Conservation (phyloP, 176 grass and related monocot genomes). For the Typha latifolia region DNA sequence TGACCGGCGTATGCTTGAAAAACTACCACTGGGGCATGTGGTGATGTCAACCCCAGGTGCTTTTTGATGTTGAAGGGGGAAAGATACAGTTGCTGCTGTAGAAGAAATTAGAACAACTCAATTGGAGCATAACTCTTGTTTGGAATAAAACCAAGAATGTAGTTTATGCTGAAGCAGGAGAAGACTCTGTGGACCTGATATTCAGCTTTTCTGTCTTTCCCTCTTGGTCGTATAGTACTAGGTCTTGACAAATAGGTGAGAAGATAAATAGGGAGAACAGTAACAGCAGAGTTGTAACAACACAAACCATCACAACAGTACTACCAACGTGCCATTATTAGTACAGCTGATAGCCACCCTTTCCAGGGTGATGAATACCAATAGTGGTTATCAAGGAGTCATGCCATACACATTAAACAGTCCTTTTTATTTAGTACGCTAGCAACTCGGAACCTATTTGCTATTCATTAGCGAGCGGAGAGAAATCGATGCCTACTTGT, state of each 20-base stretch:
- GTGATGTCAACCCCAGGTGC: too few relatives aligned
- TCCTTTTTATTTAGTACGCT: conserved; percentile 7
- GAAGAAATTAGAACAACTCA: too few relatives aligned
- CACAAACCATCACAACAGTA: conserved; percentile 2
- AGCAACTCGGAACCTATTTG: conserved; percentile 6
- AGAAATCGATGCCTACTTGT: conserved; percentile 14
- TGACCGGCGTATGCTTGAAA: too few relatives aligned
- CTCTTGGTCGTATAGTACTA: too few relatives aligned
- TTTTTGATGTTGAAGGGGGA: too few relatives aligned
- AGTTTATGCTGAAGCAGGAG: too few relatives aligned
- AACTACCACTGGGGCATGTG: too few relatives aligned
- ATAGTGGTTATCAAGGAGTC: neutral
- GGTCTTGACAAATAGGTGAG: neutral
- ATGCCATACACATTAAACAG: conserved; percentile 5
- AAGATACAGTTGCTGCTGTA: too few relatives aligned
- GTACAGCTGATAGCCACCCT: conserved; percentile 11
- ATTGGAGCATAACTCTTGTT: too few relatives aligned
- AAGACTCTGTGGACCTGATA: too few relatives aligned
- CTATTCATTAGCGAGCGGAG: neutral
- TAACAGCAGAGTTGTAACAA: neutral
- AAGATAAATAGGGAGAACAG: neutral
- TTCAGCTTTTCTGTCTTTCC: too few relatives aligned
- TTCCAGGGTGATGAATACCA: neutral
- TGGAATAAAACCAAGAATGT: too few relatives aligned
- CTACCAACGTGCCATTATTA: conserved; percentile 4